Evolutionary conservation across 202 grass and related monocot species (phyloP).

Genomic region (Miscanthus sacchariflorus): DNA sequence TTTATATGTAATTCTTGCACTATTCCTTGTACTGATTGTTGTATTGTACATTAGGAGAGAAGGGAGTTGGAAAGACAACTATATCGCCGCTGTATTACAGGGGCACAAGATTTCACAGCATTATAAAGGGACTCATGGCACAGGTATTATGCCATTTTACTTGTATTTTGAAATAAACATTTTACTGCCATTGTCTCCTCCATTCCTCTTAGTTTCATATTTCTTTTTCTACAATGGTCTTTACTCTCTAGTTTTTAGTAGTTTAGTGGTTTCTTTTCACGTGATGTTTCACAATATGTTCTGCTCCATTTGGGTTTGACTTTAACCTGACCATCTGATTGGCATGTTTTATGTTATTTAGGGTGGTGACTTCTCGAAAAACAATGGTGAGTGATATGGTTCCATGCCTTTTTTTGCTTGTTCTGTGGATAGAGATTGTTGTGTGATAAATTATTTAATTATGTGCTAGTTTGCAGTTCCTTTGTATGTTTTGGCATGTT

Average conservation of each 20-base stretch:
- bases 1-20: background rate
- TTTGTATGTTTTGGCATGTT: too few relatives aligned
- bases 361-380: background rate
- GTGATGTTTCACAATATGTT: background rate
- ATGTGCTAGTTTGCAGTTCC: too few relatives aligned
- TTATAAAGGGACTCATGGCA: constrained; percentile 71
- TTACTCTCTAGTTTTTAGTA: background rate
- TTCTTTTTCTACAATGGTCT: background rate
- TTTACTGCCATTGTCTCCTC: background rate
- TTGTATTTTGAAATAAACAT: background rate
- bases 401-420: background rate
- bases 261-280: constrained; percentile 3
- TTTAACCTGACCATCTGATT: background rate
- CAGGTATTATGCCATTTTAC: constrained; percentile 54
- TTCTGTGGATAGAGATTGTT: background rate
- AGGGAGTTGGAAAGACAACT: constrained; percentile 12
- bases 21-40: background rate
- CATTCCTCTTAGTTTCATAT: constrained; percentile 21
- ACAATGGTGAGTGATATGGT: constrained; percentile 7
- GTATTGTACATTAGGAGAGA: constrained; percentile 7
- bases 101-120: constrained; percentile 30
- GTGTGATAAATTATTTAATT: too few relatives aligned
- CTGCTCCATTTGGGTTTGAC: background rate
- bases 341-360: background rate
- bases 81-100: background rate